A percentile compares a stretch with the other conserved stretches of the same genome.
These are phyloP conservation scores for Trichosanthes cucumerina DNA, from an alignment of 306 rosid species.

Conservation along the genomic window DNA sequence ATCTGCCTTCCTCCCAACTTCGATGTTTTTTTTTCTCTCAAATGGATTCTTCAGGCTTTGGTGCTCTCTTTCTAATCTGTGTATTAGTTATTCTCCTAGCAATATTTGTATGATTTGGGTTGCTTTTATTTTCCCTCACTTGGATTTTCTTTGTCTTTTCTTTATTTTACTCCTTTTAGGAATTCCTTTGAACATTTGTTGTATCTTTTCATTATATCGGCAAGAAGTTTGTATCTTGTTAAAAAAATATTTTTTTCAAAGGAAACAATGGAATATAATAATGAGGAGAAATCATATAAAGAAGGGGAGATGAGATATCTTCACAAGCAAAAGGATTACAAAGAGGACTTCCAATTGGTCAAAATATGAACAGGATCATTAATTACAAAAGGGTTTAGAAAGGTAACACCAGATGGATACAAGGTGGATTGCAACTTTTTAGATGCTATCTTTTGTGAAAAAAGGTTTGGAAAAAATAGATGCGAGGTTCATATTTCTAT, in stretches of 20 bases:
- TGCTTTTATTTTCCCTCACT: background rate
- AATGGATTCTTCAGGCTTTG: background rate
- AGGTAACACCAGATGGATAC: background rate
- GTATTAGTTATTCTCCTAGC: background rate
- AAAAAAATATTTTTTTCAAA: background rate
- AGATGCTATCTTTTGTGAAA: background rate
- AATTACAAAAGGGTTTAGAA: background rate
- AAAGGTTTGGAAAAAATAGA: background rate
- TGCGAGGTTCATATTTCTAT: background rate
- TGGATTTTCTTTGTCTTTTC: background rate
- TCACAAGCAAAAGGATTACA: background rate
- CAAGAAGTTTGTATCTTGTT: background rate
- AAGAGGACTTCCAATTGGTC: background rate
- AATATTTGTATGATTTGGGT: background rate
- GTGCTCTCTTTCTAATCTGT: background rate
- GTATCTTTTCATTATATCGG: background rate
- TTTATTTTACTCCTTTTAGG: background rate
- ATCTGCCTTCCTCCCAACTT: background rate
- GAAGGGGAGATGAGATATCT: background rate
- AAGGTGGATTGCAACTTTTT: background rate
- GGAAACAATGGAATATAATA: background rate
- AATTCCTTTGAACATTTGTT: background rate
- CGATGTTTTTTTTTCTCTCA: background rate
- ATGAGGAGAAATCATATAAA: background rate
- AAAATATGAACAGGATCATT: background rate